Evolutionary conservation across 179 eudicot genomes (phyloP), one percentile per base, ranked within the genome.

Genomic region (Amaranthus tricolor): DNA sequence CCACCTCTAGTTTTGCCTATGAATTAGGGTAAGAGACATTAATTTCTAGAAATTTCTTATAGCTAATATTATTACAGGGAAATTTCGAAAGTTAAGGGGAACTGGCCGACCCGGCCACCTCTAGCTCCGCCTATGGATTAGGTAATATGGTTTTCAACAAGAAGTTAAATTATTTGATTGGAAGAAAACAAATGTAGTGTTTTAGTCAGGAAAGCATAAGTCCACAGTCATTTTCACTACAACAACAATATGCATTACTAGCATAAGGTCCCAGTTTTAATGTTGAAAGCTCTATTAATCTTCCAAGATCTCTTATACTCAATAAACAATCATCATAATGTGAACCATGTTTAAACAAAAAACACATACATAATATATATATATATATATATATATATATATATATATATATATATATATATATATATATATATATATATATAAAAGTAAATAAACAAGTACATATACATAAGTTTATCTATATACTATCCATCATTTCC

Each of bases 191-290:
- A 52, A 53, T 53, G 47, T 72, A 55, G 62, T 71, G 63, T 55
- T 15, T 63, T 52, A 70, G 76, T 72, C 71, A 70, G 59, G 67
- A 66, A 80, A 75, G 79, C 77, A 76, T 76, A 73, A 72, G 76
- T 73, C 60, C 51, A 40, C 8, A 40, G 66, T 80, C 80, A 50
- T 68, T 81, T 64, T 81, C 71, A 44, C 61, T 54, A 67, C 74
- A 52, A 73, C 74, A 72, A 72, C 77, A 31, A 31, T 31, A 73
- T 68, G 80, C 80, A 76, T 66, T 44, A 68, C 71, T 81, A 72
- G 80, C 3, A 47, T 62, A 31, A 4, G 84, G 84, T 81, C 84
- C 84, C 83, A 24, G 55, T 62, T 31, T 31, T 31, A 31, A 31
- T 9, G 4, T 1, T 62, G 60, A 81, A 74, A 81, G 76, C 74